Percentiles rank a stretch among this genome's conserved stretches.
Conservation (phyloP, 192 early-diverging fungal genomes). For the Gaertneriomyces sp. region DNA sequence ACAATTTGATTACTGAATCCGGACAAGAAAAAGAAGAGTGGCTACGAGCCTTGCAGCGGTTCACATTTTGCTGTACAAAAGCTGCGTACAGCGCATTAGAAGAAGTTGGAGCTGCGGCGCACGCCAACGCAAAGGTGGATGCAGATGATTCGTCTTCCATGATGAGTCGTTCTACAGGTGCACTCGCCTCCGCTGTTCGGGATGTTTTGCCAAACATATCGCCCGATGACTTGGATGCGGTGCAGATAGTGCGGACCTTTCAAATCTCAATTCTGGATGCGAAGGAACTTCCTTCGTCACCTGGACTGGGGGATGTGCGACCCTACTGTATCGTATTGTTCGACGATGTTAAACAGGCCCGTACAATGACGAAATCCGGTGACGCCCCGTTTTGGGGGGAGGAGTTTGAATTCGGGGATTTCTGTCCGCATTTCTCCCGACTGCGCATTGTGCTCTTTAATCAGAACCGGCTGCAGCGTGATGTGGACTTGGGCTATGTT, state of each 20-base stretch:
- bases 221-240: too few species aligned
- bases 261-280: slow-evolving; percentile 39
- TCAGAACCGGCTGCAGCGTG: slow-evolving; percentile 32
- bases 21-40: slow-evolving; percentile 34
- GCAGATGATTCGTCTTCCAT: slow-evolving; percentile 7
- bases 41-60: slow-evolving; percentile 22
- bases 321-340: slow-evolving; percentile 41
- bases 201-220: too few species aligned
- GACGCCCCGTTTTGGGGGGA: slow-evolving; percentile 50
- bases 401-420: slow-evolving; percentile 33
- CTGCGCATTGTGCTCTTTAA: slow-evolving; percentile 33
- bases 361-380: slow-evolving; percentile 34
- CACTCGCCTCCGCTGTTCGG: too few species aligned
- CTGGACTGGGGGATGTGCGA: slow-evolving; percentile 4
- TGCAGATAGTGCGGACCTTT: slow-evolving; percentile 20
- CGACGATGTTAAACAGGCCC: slow-evolving; percentile 44
- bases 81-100: too few species aligned
- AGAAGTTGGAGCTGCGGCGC: neutral
- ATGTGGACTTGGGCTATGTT: slow-evolving; percentile 40
- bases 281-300: slow-evolving; percentile 31
- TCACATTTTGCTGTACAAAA: slow-evolving; percentile 33
- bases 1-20: slow-evolving; percentile 37
- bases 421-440: slow-evolving; percentile 33
- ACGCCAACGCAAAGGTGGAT: neutral
- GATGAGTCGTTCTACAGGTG: too few species aligned